Conservation (phyloP, 2,329 filamentous ascomycete species). For the Diaporthe sp. region DNA sequence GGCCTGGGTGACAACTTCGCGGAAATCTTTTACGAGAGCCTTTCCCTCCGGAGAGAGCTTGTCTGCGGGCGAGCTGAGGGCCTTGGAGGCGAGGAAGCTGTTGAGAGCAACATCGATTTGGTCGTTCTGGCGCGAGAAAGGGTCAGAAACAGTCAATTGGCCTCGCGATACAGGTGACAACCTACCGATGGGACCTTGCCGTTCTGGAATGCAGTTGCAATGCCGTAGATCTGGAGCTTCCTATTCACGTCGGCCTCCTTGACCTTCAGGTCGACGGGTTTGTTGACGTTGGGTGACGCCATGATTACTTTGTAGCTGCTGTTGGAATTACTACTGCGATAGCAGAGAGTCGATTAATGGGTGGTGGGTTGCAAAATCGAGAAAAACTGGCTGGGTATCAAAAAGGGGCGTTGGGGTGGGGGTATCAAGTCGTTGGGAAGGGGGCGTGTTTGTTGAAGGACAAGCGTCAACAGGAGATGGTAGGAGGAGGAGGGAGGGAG, state of each 20-base stretch:
- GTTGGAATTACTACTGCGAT: slow-evolving; percentile 16
- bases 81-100: slow-evolving; percentile 81
- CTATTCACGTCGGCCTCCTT: slow-evolving; percentile 91
- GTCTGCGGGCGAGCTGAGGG: slow-evolving; percentile 77
- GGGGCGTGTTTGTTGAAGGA: slow-evolving; percentile 21
- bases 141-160: slow-evolving; percentile 36
- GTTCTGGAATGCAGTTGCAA: slow-evolving; percentile 84
- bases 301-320: slow-evolving; percentile 33
- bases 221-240: slow-evolving; percentile 96
- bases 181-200: slow-evolving; percentile 92
- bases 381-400: slow-evolving; percentile 33
- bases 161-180: slow-evolving; percentile 39
- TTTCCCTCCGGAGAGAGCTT: slow-evolving; percentile 88
- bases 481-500: background rate
- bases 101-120: slow-evolving; percentile 97
- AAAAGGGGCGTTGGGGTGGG: slow-evolving; percentile 7
- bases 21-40: slow-evolving; percentile 81
- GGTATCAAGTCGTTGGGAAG: slow-evolving; percentile 36
- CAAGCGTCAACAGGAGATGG: slow-evolving; percentile 25
- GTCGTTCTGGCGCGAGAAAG: slow-evolving; percentile 74
- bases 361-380: background rate
- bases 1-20: slow-evolving; percentile 84
- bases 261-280: slow-evolving; percentile 77
- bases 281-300: slow-evolving; percentile 69
- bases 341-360: slow-evolving; percentile 20